These are phyloP conservation scores for Biscogniauxia mediterranea DNA, from an alignment of 2,329 filamentous ascomycete genomes.

Conservation along the genomic window DNA sequence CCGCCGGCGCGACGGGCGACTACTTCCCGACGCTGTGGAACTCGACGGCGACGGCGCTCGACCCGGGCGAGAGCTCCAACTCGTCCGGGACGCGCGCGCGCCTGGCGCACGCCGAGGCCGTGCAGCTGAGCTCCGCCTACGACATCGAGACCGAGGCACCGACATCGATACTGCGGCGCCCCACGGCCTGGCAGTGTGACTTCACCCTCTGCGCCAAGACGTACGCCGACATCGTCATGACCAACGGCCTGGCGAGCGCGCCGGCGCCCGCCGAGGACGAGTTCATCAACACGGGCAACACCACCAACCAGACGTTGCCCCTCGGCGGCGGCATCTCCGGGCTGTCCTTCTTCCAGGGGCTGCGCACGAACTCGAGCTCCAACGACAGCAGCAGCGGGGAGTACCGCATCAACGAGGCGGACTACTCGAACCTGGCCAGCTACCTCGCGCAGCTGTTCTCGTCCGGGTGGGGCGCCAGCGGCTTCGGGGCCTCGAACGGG, in stretches of 20 bases:
- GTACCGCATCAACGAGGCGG: background rate
- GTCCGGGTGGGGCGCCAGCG: background rate
- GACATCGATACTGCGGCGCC: background rate
- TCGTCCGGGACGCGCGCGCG: background rate
- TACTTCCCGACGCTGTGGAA: slow-evolving; percentile 6
- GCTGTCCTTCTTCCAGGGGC: background rate
- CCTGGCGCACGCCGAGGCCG: slow-evolving; percentile 1
- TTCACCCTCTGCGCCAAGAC: slow-evolving; percentile 11
- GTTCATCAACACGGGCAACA: slow-evolving; percentile 5
- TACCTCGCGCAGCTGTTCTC: slow-evolving; percentile 3
- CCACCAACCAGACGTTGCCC: background rate
- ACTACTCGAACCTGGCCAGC: background rate
- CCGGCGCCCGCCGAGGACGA: background rate
- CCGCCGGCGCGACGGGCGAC: background rate
- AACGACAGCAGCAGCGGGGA: no score
- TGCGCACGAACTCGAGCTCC: background rate
- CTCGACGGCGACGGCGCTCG: background rate
- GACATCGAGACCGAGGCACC: background rate
- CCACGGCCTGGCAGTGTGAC: slow-evolving; percentile 6
- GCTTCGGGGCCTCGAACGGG: background rate
- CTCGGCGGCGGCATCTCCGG: background rate
- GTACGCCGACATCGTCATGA: slow-evolving; percentile 6
- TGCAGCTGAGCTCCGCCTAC: slow-evolving; percentile 1
- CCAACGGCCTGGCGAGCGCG: slow-evolving; percentile 1
- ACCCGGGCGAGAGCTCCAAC: background rate